These are phyloP conservation scores for Mortierella antarctica DNA, from an alignment of 192 early-diverging fungal species.

Conservation along the genomic window DNA sequence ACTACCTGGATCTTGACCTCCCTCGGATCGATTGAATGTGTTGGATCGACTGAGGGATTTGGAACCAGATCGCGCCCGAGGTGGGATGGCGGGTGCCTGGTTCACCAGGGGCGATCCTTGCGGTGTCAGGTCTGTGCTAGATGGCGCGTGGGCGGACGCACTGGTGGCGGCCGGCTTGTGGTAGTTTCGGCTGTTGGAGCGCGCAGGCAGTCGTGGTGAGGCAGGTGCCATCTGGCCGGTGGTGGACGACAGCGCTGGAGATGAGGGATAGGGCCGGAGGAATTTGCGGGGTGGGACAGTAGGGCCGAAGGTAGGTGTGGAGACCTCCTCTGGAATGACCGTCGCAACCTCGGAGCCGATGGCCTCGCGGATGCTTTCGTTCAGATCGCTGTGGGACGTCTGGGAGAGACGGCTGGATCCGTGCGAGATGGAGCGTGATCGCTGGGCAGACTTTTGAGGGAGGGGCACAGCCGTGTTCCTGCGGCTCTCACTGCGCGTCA, in stretches of 20 bases:
- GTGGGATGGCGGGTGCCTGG: slow-evolving; percentile 16
- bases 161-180: neutral
- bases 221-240: slow-evolving; percentile 9
- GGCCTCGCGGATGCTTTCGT: slow-evolving; percentile 1
- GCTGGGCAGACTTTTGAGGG: slow-evolving; percentile 50
- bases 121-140: neutral
- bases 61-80: slow-evolving; percentile 27
- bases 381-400: slow-evolving; percentile 1
- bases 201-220: slow-evolving; percentile 31
- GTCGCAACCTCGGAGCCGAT: neutral
- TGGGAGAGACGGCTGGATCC: slow-evolving; percentile 11
- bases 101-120: neutral
- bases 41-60: slow-evolving; percentile 38
- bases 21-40: slow-evolving; percentile 10
- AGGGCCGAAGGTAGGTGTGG: slow-evolving; percentile 21
- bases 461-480: slow-evolving; percentile 25
- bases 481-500: slow-evolving; percentile 27
- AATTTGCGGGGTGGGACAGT: slow-evolving; percentile 12
- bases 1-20: neutral
- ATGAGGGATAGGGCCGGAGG: slow-evolving; percentile 27
- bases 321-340: slow-evolving; percentile 10
- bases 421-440: slow-evolving; percentile 40
- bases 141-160: neutral
- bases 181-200: slow-evolving; percentile 43
- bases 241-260: slow-evolving; percentile 7